Evolutionary conservation across 768 basidiomycete genomes (phyloP), one percentile per base, ranked within the genome.

Genomic region (Lentinula detonsa): DNA sequence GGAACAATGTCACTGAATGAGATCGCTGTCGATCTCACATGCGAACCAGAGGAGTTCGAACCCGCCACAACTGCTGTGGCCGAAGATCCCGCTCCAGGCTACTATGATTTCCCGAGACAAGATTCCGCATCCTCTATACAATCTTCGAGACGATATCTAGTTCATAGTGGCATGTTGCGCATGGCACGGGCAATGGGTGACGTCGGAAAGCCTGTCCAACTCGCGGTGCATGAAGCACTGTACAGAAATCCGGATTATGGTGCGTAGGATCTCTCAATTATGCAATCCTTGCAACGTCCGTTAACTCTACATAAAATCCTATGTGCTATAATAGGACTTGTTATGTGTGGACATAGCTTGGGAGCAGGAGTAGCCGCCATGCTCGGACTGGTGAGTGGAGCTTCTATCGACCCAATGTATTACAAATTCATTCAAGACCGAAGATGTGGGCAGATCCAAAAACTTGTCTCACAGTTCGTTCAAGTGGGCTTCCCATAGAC

Each of bases 1-100:
- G 86, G 91, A 11, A 94, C 92, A 2, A 90, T 93, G 90, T 89
- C 88, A 2, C 76, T 94, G 46, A 93, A 93, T 66, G 91, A 93
- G 72, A 82, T 93, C 4, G 91, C 91, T 15, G 90, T 90, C 9
- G 91, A 93, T 73, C 77, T 93, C 52, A 90, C 91, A 0, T 93
- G 92, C 71, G 88, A 92, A 60, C 81, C 87, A 0, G 85, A 85
- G 43, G 76, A 81, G 21, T 90, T 90, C 63, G 76, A 81, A 59
- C 85, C 85, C 28, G 85, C 82, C 16, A 70, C 68, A 1, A 79
- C 77, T 4, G 62, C 69, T 15, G 61, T 67, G 9, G 60, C 39
- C 33, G 62, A 61, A 21, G 62, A 35, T 7, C 69, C 68, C 60
- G 34, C 78, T 4, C 76, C 77, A 52, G 72, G 78, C 18, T 72